Evolutionary conservation across 2,329 filamentous ascomycete species (phyloP).

Genomic region (Penicillium oxalicum): DNA sequence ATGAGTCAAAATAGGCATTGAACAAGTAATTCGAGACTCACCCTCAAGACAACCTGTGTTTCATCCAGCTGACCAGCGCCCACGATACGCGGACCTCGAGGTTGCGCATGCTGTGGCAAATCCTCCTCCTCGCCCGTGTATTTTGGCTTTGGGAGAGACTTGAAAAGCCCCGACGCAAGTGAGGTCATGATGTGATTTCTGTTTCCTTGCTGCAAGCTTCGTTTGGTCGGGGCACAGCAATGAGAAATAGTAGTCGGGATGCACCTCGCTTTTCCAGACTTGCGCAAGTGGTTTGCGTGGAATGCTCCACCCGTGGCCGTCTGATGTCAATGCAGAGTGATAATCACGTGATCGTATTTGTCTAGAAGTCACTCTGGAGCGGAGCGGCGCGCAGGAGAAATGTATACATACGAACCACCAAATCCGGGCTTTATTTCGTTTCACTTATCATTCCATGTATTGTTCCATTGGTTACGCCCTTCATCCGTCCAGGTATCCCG

Average conservation of each 20-base stretch:
- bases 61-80: constrained; percentile 74
- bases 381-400: no score
- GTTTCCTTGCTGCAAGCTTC: neutral
- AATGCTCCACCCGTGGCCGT: constrained; percentile 12
- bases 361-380: no score
- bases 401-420: no score
- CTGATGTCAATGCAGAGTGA: neutral
- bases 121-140: constrained; percentile 89
- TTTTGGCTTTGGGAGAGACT: constrained; percentile 79
- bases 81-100: constrained; percentile 76
- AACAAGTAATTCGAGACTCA: constrained; percentile 30
- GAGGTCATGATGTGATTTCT: constrained; percentile 52
- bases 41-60: constrained; percentile 75
- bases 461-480: no score
- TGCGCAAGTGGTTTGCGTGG: constrained; percentile 11
- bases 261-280: constrained; percentile 18
- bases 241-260: constrained; percentile 15
- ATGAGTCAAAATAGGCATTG: constrained; percentile 2
- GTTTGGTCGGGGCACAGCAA: constrained; percentile 11
- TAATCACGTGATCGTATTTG: no score
- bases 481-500: no score
- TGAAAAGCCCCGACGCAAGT: constrained; percentile 65
- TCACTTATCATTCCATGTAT: no score
- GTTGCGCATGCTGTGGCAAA: constrained; percentile 61
- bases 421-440: no score